A percentile compares a stretch with the other conserved stretches of the same genome.
These are phyloP conservation scores for Harringtonia lauricola DNA, from an alignment of 2,329 filamentous ascomycete species.

Conservation along the genomic window DNA sequence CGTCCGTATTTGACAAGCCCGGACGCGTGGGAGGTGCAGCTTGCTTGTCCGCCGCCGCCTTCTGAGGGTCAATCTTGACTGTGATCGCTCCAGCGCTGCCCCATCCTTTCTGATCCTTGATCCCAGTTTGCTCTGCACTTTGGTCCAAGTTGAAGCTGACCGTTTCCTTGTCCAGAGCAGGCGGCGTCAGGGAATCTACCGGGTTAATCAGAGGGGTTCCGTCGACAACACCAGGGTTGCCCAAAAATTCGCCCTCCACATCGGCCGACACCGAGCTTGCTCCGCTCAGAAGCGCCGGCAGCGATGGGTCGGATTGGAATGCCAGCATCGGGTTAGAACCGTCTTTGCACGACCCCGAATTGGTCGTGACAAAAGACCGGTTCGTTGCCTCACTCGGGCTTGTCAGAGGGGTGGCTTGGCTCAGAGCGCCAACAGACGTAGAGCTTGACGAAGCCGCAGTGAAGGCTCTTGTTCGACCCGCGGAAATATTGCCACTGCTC, in stretches of 20 bases:
- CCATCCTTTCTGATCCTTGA: constrained; percentile 15
- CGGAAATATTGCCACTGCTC: background rate
- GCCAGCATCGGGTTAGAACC: constrained; percentile 34
- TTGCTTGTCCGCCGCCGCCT: constrained; percentile 6
- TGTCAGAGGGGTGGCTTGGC: constrained; percentile 36
- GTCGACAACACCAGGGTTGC: constrained; percentile 34
- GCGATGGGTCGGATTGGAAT: constrained; percentile 52
- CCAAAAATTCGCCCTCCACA: constrained; percentile 47
- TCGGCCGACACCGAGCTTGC: constrained; percentile 55
- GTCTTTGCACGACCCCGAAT: constrained; percentile 17
- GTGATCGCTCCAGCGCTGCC: constrained; percentile 14
- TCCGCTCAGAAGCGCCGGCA: constrained; percentile 52
- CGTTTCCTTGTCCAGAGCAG: constrained; percentile 36
- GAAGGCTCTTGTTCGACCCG: constrained; percentile 18
- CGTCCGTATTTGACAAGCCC: constrained; percentile 10
- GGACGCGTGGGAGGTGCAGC: constrained; percentile 8
- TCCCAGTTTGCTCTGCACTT: constrained; percentile 18
- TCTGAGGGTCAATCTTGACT: constrained; percentile 17
- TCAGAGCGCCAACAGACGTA: constrained; percentile 33
- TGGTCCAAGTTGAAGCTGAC: constrained; percentile 35
- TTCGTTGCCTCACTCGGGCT: constrained; percentile 43
- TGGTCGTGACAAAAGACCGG: constrained; percentile 2
- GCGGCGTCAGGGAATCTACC: constrained; percentile 43
- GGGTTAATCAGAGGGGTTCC: constrained; percentile 36
- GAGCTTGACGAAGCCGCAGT: constrained; percentile 41